Evolutionary conservation across 768 basidiomycete species (phyloP), one percentile per base, ranked within the genome.

Genomic region (Xerocomus spinulosus): DNA sequence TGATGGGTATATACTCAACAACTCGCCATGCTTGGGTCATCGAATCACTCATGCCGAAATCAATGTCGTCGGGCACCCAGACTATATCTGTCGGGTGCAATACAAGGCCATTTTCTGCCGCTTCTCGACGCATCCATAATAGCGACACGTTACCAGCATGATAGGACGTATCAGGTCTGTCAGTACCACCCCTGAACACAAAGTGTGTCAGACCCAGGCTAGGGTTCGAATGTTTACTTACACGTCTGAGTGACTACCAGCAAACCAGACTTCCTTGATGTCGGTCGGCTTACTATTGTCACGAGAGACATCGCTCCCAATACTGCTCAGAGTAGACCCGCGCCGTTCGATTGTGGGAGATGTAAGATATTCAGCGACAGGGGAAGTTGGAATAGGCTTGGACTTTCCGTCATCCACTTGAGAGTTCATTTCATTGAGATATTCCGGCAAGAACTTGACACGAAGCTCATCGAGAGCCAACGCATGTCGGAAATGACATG

Each of bases 401-500:
- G 40, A 56, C 30, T 29, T 37, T n/a, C 33, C 25, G 44, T 49
- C 20, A 41, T 52, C 18, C n/a, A 36, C 30, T 64, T 48, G 46
- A 15, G 53, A 40, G 30, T 59, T 69, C 49, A 54, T 54, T 56
- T 70, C 60, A 8, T 58, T 56, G 40, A 67, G 49, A 38, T 73
- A 70, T 13, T 64, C 48, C 20, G 75, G 70, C 50, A 81, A 76
- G 61, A 82, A 83, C 60, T 81, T 82, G 46, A 77, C 70, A 4
- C 82, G 73, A 5, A 70, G 74, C 46, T 84, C 82, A 43, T 84
- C 82, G 14, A 87, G 73, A 2, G 82, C 64, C 15, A 85, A 58
- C 0, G 82, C 82, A 44, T 87, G 84, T 15, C 84, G 73, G 63
- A 85, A 82, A n/a, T 76, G 73, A 5, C 71, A 70, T 36, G 82